A percentile compares a stretch with the other conserved stretches of the same genome.
Conservation (phyloP, 2,329 filamentous ascomycete species). For the Phialophora verrucosa region DNA sequence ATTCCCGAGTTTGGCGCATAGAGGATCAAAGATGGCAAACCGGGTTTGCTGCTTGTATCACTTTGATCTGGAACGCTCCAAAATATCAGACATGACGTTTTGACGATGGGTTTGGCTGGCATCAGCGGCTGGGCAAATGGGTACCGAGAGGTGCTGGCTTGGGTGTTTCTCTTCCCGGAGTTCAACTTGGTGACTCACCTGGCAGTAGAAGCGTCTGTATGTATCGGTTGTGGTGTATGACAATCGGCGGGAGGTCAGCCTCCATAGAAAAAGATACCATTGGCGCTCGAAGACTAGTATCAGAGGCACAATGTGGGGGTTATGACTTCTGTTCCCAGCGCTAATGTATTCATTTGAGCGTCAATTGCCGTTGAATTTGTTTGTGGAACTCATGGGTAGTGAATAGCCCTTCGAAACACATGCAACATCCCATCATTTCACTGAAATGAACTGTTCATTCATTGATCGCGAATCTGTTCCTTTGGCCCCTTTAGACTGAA, state of each 20-base stretch:
- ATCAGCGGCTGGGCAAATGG: constrained; percentile 25
- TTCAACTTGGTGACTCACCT: constrained; percentile 14
- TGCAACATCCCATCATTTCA: not conserved
- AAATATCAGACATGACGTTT: constrained; percentile 24
- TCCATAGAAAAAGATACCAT: not conserved
- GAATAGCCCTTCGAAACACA: not conserved
- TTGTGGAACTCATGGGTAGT: too few relatives aligned
- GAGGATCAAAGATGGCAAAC: constrained; percentile 13
- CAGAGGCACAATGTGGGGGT: not conserved
- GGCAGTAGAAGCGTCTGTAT: constrained; percentile 10
- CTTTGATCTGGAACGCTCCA: constrained; percentile 28
- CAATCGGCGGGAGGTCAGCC: not conserved
- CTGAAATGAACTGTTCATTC: not conserved
- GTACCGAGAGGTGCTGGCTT: constrained; percentile 25
- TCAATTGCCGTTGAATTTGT: not conserved
- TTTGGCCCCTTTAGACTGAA: not conserved
- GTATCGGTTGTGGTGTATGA: constrained; percentile 2
- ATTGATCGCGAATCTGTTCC: not conserved
- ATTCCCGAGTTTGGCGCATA: constrained; percentile 64
- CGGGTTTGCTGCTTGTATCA: constrained; percentile 1
- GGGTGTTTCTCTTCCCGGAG: constrained; percentile 26
- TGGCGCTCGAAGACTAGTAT: not conserved
- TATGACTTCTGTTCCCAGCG: not conserved
- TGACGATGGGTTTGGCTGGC: constrained; percentile 26
- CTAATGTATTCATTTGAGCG: not conserved